Evolutionary conservation across 2,329 filamentous ascomycete species (phyloP).

Genomic region (Fusarium bulbicola): DNA sequence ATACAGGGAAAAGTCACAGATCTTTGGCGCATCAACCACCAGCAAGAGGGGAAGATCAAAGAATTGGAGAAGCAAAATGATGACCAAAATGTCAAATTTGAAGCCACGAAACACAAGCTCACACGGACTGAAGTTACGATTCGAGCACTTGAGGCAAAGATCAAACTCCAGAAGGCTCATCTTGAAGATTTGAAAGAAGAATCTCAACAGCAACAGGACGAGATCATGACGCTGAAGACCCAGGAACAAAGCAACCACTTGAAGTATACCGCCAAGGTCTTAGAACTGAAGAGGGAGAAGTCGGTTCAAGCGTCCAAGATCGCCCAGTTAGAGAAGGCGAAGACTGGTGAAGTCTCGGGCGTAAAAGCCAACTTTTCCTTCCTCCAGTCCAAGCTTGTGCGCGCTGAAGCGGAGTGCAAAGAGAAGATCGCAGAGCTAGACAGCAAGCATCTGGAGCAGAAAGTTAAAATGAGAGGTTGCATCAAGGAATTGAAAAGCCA

Average conservation of each 20-base stretch:
- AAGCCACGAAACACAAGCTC: not conserved
- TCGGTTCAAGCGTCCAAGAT: not conserved
- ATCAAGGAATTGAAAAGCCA: not conserved
- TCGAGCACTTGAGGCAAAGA: not conserved
- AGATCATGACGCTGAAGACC: not conserved
- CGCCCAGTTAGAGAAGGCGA: not conserved
- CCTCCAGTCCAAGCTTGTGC: not conserved
- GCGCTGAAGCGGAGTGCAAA: accelerated
- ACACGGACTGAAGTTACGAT: accelerated
- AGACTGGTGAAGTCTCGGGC: not conserved
- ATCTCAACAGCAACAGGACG: not conserved
- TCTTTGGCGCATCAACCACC: not conserved
- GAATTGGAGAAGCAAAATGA: not conserved
- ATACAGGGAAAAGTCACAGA: not conserved
- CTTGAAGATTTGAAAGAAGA: too few species aligned
- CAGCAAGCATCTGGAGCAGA: accelerated
- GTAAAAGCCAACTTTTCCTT: not conserved
- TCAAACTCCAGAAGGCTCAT: not conserved
- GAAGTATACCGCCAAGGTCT: too few species aligned
- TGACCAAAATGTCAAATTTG: too few species aligned
- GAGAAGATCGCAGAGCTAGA: not conserved
- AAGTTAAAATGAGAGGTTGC: too few species aligned
- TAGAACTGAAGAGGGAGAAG: not conserved
- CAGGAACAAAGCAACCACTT: accelerated
- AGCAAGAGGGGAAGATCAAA: not conserved